Conservation (phyloP, 257 asterid species). For the Ilex aquifolium region DNA sequence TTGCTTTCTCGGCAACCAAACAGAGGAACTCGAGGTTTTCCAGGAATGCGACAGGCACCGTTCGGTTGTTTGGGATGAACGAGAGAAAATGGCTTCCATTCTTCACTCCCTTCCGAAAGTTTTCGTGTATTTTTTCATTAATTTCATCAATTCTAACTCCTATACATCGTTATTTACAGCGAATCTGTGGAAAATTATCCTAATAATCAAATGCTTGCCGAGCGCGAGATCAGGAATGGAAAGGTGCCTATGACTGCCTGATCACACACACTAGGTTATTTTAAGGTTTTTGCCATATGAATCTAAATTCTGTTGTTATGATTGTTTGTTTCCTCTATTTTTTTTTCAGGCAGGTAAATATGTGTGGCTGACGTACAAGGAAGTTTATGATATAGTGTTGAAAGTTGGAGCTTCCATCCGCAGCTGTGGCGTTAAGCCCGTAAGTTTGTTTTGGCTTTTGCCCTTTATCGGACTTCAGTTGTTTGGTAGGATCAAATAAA, state of each 20-base stretch:
- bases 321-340: not conserved
- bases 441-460: slow-evolving; percentile 19
- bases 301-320: not conserved
- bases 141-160: not conserved
- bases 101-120: not conserved
- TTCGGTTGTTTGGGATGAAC: too few species aligned
- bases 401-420: slow-evolving; percentile 61
- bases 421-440: slow-evolving; percentile 40
- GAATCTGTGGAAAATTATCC: slow-evolving; percentile 49
- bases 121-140: not conserved
- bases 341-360: slow-evolving; percentile 57
- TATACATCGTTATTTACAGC: slow-evolving; percentile 28
- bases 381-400: slow-evolving; percentile 55
- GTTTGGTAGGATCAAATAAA: not conserved
- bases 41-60: too few species aligned
- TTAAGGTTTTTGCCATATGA: not conserved
- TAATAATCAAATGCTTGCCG: slow-evolving; percentile 66
- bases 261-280: not conserved
- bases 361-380: slow-evolving; percentile 58
- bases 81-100: not conserved
- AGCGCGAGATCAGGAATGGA: slow-evolving; percentile 55
- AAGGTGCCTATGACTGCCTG: slow-evolving; percentile 29
- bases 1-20: too few species aligned
- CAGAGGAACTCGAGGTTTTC: too few species aligned
- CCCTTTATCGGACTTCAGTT: not conserved